These are phyloP conservation scores for Brassica juncea DNA, from an alignment of 345 rosid genomes.

Conservation along the genomic window DNA sequence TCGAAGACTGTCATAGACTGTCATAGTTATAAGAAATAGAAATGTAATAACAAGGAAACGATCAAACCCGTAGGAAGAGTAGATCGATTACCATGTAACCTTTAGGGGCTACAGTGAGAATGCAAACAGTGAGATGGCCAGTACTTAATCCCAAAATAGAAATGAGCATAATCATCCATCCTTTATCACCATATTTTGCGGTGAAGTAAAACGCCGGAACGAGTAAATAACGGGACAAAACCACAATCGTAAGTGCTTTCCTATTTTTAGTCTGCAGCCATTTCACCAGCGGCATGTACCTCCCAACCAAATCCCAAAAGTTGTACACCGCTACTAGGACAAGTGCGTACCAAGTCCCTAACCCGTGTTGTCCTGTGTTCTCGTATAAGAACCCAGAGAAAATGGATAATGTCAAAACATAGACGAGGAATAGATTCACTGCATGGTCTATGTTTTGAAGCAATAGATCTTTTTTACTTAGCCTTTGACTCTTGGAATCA, in stretches of 20 bases:
- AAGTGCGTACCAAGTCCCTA: not conserved
- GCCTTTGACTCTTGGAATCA: conserved; percentile 42
- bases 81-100: conserved; percentile 37
- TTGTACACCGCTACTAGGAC: conserved; percentile 62
- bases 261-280: conserved; percentile 68
- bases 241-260: conserved; percentile 54
- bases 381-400: conserved; percentile 21
- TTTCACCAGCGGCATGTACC: conserved; percentile 60
- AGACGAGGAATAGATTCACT: not conserved
- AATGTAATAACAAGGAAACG: not conserved
- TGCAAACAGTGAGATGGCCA: conserved; percentile 84
- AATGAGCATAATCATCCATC: conserved; percentile 31
- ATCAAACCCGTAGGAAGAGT: not conserved
- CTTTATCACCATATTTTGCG: conserved; percentile 80
- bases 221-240: conserved; percentile 61
- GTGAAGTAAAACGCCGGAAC: conserved; percentile 89
- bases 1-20: not conserved
- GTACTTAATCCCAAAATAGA: conserved; percentile 74
- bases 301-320: conserved; percentile 64
- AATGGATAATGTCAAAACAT: not conserved
- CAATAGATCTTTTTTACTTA: conserved; percentile 50
- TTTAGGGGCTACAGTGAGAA: conserved; percentile 76
- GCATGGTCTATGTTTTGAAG: conserved; percentile 5
- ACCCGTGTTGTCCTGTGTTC: not conserved
- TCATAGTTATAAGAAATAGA: not conserved